Conservation (phyloP, 495 filamentous ascomycete genomes). For the Tuber microsphaerosporum region DNA sequence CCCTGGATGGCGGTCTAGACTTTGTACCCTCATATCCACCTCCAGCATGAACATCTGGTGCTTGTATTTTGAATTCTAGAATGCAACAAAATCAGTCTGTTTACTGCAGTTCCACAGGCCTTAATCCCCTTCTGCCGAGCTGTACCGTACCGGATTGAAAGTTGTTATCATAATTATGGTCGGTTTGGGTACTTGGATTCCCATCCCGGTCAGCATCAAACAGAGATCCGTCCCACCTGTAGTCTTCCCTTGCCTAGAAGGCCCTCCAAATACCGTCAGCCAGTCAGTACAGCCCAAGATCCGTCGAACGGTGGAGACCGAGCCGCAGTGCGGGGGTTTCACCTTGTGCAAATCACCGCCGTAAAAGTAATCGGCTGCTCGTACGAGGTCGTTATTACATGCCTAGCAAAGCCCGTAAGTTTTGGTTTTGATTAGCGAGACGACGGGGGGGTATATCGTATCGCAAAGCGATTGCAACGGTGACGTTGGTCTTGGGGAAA, state of each 20-base stretch:
- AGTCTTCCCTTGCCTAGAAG: conserved; percentile 18
- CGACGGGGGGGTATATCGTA: not conserved
- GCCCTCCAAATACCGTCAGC: conserved; percentile 24
- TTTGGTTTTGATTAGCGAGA: conserved; percentile 20
- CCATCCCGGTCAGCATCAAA: conserved; percentile 33
- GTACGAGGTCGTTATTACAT: conserved; percentile 35
- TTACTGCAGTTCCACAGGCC: conserved; percentile 4
- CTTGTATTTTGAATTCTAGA: conserved; percentile 39
- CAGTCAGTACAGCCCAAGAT: not conserved
- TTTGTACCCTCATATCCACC: conserved; percentile 29
- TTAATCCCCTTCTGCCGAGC: not conserved
- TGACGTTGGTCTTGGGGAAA: conserved; percentile 24
- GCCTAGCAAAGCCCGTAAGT: conserved; percentile 20
- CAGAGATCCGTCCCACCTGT: conserved; percentile 25
- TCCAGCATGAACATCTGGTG: conserved; percentile 24
- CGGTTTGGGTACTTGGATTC: conserved; percentile 2
- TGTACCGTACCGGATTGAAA: not conserved
- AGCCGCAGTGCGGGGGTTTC: conserved; percentile 17
- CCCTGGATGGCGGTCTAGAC: conserved; percentile 38
- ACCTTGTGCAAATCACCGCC: conserved; percentile 33
- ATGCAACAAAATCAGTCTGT: conserved; percentile 10
- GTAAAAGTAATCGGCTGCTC: conserved; percentile 38
- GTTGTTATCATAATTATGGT: conserved; percentile 13
- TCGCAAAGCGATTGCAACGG: conserved; percentile 21
- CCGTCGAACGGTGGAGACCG: not conserved